Base-by-base conservation (phyloP, 177 flowering plant genomes). In the Tripterygium wilfordii region DNA sequence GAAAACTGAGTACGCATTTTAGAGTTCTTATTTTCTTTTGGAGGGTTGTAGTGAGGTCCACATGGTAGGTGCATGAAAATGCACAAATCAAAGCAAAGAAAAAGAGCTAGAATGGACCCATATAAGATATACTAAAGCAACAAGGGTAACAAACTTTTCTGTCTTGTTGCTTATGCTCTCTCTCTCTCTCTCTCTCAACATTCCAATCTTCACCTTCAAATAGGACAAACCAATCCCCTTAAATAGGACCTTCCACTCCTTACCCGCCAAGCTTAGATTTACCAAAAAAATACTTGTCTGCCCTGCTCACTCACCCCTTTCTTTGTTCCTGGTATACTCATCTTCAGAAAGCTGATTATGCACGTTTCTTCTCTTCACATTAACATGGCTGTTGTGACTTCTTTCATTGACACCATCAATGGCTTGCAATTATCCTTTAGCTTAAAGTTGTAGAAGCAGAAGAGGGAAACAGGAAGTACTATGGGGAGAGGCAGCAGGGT, bases 31-130 rank as follows among this genome's bases (percentile, higher is more conserved):
- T n/a, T n/a, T n/a, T n/a, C n/a, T n/a, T n/a, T n/a, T n/a, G n/a
- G n/a, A n/a, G n/a, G n/a, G n/a, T n/a, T n/a, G n/a, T n/a, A 58
- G 64, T 37, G 44, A 54, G 62, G 66, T n/a, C n/a, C n/a, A n/a
- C n/a, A n/a, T 23, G 49, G 26, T 44, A 33, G 62, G 63, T 60
- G 62, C 77, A 60, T 65, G 68, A 65, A 71, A 58, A 67, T 60
- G 51, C 42, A 49, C 64, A 58, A 59, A 58, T 35, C 63, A 45
- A 71, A 59, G 60, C 54, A 63, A 57, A 38, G 37, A 22, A 42
- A 39, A 60, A 22, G 44, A 21, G 44, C 49, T 42, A 15, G 23
- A 36, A 30, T 57, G 66, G 78, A 53, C 65, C 74, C 71, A 58
- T 29, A 36, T 44, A 47, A 38, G 42, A 40, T 40, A 71, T 57